Evolutionary conservation across 2,329 filamentous ascomycete genomes (phyloP).

Genomic region (Aspergillus sp.): DNA sequence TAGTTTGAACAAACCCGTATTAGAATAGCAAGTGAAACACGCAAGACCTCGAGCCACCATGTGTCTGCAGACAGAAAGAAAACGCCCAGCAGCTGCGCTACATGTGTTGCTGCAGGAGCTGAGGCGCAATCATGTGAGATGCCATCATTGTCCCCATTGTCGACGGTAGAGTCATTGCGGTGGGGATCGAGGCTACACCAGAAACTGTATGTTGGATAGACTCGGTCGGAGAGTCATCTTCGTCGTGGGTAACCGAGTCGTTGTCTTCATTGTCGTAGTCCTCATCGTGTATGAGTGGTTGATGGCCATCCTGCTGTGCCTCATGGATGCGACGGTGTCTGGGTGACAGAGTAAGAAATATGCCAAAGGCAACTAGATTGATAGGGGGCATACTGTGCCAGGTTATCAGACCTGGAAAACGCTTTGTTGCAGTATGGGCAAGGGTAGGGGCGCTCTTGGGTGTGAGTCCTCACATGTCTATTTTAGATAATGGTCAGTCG

Average conservation of each 20-base stretch:
- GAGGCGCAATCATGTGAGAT: constrained; percentile 49
- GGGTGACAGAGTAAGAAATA: constrained; percentile 41
- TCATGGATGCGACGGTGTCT: constrained; percentile 83
- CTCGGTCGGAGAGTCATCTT: constrained; percentile 69
- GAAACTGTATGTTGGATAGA: constrained; percentile 37
- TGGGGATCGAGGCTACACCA: constrained; percentile 42
- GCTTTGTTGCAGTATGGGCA: constrained; percentile 98
- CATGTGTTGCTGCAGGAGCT: constrained; percentile 49
- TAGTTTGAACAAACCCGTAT: constrained; percentile 9
- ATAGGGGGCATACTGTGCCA: constrained; percentile 77
- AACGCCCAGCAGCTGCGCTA: constrained; percentile 23
- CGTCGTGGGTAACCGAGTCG: constrained; percentile 78
- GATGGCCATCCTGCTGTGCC: constrained; percentile 63
- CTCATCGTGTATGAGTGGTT: constrained; percentile 63
- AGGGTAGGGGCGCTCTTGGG: constrained; percentile 97
- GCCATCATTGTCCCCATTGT: constrained; percentile 46
- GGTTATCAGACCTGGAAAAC: constrained; percentile 97
- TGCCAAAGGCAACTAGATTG: neutral
- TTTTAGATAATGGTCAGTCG: constrained; percentile 53
- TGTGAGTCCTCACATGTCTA: constrained; percentile 99
- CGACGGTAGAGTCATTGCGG: constrained; percentile 35
- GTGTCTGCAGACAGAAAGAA: neutral
- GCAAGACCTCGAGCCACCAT: neutral
- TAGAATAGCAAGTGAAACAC: neutral
- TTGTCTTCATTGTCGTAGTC: constrained; percentile 89